Conservation (phyloP, 371 early-diverging fungal species). For the Mucor lusitanicus region DNA sequence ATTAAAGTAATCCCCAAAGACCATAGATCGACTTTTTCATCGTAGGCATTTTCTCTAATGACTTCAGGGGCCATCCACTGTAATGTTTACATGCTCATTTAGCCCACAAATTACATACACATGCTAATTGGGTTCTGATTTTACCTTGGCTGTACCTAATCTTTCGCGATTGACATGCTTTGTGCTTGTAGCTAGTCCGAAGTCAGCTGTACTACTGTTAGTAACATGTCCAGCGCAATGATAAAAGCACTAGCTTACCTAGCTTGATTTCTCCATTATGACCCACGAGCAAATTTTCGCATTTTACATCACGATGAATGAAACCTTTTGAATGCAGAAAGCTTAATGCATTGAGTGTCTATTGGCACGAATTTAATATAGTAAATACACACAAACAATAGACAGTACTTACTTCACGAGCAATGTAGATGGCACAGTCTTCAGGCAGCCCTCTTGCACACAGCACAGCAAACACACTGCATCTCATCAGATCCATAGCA, state of each 20-base stretch:
- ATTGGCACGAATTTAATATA: not conserved
- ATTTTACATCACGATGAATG: constrained; percentile 55
- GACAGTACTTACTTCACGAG: constrained; percentile 29
- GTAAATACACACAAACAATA: not conserved
- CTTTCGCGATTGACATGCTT: constrained; percentile 38
- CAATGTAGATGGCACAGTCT: constrained; percentile 43
- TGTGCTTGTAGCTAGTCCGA: constrained; percentile 47
- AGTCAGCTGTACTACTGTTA: constrained; percentile 36
- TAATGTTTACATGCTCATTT: not conserved
- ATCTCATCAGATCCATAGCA: constrained; percentile 53
- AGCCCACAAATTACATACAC: not conserved
- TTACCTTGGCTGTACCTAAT: constrained; percentile 51
- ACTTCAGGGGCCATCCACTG: constrained; percentile 61
- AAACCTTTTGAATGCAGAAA: constrained; percentile 47
- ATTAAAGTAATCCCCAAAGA: constrained; percentile 52
- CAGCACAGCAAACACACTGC: constrained; percentile 49
- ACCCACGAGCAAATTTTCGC: constrained; percentile 49
- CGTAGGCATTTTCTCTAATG: constrained; percentile 38
- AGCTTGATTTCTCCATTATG: constrained; percentile 49
- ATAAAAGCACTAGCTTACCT: constrained; percentile 13
- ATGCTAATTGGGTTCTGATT: not conserved
- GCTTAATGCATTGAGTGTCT: constrained; percentile 40
- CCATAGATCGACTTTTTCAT: constrained; percentile 53
- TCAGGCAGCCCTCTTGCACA: constrained; percentile 45
- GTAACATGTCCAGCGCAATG: not conserved